Percentiles rank a stretch among this genome's conserved stretches.
Conservation (phyloP, 257 asterid genomes). For the Thymus mandschuricus region DNA sequence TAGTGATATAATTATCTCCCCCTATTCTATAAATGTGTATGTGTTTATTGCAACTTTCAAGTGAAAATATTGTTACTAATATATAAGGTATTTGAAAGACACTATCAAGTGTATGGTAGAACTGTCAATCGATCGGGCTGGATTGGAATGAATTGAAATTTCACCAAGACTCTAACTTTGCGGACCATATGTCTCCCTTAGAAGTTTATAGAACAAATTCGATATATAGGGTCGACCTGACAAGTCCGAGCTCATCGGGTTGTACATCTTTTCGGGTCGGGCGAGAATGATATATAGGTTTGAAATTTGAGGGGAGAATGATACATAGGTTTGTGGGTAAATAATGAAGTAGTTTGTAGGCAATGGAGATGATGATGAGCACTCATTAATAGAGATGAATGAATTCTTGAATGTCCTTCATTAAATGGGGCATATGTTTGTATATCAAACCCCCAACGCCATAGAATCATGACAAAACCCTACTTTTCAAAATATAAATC, state of each 20-base stretch:
- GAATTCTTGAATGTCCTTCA: constrained; percentile 44
- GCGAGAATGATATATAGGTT: not conserved
- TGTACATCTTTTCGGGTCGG: too few species aligned
- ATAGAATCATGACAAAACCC: constrained; percentile 38
- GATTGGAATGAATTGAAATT: too few species aligned
- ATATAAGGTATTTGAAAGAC: not conserved
- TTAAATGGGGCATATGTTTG: constrained; percentile 46
- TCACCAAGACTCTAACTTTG: too few species aligned
- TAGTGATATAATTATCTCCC: constrained; percentile 4
- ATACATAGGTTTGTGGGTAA: constrained; percentile 22
- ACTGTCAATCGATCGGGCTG: too few species aligned
- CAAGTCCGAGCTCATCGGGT: too few species aligned
- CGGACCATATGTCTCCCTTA: too few species aligned
- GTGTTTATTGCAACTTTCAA: constrained; percentile 2
- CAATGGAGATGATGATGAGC: constrained; percentile 47
- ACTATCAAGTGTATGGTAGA: too few species aligned
- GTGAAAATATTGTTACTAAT: not conserved
- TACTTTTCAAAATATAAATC: constrained; percentile 23
- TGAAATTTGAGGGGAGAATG: not conserved
- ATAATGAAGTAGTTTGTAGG: constrained; percentile 40
- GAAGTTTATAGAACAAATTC: too few species aligned
- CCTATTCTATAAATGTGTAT: not conserved
- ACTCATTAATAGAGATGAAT: constrained; percentile 36
- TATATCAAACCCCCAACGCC: constrained; percentile 30
- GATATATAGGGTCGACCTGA: too few species aligned